Percentiles rank a stretch among this genome's conserved stretches.
Conservation (phyloP, 2,329 filamentous ascomycete species). For the Stenocarpella maydis region DNA sequence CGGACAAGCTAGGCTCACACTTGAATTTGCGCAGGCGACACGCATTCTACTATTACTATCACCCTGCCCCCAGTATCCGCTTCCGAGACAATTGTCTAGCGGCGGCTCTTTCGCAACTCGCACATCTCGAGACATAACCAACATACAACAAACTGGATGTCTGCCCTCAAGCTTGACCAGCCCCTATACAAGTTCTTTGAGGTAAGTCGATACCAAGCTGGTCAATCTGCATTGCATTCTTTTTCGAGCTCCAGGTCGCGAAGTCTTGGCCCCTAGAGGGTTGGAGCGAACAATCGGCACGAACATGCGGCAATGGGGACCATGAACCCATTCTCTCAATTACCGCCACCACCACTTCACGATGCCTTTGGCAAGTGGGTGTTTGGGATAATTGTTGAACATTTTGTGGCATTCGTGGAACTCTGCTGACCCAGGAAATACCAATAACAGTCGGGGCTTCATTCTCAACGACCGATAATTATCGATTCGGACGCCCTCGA, state of each 20-base stretch:
- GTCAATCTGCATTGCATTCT: background rate
- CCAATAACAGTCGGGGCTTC: constrained; percentile 56
- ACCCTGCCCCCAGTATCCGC: constrained; percentile 29
- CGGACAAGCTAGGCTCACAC: constrained; percentile 32
- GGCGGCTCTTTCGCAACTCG: constrained; percentile 41
- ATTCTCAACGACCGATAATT: constrained; percentile 64
- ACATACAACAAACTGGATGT: constrained; percentile 61
- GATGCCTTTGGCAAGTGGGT: background rate
- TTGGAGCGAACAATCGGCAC: background rate
- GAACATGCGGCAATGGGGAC: background rate
- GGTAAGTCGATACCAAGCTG: constrained; percentile 54
- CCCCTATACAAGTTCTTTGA: constrained; percentile 66
- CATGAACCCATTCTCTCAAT: background rate
- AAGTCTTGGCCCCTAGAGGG: background rate
- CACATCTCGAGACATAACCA: constrained; percentile 11
- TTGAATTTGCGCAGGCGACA: constrained; percentile 37
- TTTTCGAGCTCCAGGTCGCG: background rate
- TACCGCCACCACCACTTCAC: background rate
- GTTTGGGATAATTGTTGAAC: background rate
- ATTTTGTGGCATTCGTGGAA: background rate
- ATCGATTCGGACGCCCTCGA: constrained; percentile 63
- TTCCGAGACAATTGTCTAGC: constrained; percentile 48
- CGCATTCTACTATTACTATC: constrained; percentile 3
- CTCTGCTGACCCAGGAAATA: constrained; percentile 13
- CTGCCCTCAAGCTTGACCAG: constrained; percentile 64